phyloP scores from a whole-genome alignment of 2,329 filamentous ascomycete genomes.

The Arthroderma sp. region DNA sequence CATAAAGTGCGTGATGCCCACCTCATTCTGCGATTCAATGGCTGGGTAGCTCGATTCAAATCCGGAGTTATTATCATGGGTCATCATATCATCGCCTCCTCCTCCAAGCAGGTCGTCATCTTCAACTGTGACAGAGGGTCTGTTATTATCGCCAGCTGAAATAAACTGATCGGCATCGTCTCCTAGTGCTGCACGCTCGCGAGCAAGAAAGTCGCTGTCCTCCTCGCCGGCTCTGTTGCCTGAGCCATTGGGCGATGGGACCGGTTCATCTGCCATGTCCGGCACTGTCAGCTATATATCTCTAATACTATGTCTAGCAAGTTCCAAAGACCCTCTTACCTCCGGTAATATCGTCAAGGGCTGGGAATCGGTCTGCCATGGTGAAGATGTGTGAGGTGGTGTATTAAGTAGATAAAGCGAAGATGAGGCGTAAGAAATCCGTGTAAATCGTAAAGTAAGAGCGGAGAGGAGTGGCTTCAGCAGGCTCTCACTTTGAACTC shows the following conservation, averaged over 20 bases:
- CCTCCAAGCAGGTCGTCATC: conserved; percentile 59
- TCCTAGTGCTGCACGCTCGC: conserved; percentile 79
- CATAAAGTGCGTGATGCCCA: conserved; percentile 29
- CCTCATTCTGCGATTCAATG: conserved; percentile 61
- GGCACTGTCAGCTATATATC: neutral
- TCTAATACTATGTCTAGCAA: neutral
- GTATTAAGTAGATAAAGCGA: conserved; percentile 7
- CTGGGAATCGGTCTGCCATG: conserved; percentile 71
- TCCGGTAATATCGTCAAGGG: conserved; percentile 57
- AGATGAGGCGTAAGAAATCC: conserved; percentile 3
- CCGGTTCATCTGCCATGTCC: conserved; percentile 17
- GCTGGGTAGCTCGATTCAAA: conserved; percentile 91
- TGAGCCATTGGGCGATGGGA: conserved; percentile 19
- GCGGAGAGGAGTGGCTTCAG: neutral
- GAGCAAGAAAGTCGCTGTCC: conserved; percentile 74
- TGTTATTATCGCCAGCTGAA: conserved; percentile 51
- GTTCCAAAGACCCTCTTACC: neutral
- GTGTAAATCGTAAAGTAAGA: neutral
- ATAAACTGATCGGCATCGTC: conserved; percentile 89
- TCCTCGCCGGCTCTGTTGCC: conserved; percentile 28
- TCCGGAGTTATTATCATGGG: conserved; percentile 37
- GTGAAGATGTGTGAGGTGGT: conserved; percentile 1
- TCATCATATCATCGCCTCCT: conserved; percentile 27
- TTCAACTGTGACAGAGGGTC: conserved; percentile 41
- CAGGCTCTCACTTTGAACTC: neutral